Evolutionary conservation across 768 basidiomycete species (phyloP), one percentile per base, ranked within the genome.

Genomic region (Rhodotorula diobovata): DNA sequence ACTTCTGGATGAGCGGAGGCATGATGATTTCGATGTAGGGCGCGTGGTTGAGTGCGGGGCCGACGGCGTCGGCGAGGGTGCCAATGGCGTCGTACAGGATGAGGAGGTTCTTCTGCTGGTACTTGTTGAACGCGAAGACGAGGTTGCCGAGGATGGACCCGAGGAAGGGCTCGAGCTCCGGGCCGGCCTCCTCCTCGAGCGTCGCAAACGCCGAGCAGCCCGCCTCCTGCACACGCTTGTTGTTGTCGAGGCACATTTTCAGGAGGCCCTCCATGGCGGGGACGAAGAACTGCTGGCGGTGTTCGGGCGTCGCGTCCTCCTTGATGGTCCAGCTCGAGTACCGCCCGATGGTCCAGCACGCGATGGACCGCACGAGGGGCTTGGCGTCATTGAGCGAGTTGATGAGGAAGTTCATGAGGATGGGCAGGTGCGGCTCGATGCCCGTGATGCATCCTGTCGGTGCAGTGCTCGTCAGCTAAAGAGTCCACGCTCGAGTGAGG

Each of bases 21-120:
- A 99, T 95, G 74, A 99, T 82, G 72, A 97, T 93, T 53, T 96
- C 92, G 63, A 98, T 90, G 79, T 90, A 93, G 16, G 86, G 82
- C 15, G 91, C 85, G 79, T 93, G 91, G 78, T 90, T 88, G 72
- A 99, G 82, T 11, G 92, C 90, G 50, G 88, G 80, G 7, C 94
- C 94, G 55, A 99, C 96, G 9, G 94, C 93, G 78, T 99, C 96
- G 14, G 96, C 96, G 48, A 99, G 84, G 1, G 96, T 99, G 14
- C 96, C 96, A 57, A 99, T 90, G n/a, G 96, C 96, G 77, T 99
- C 96, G 79, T 98, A 98, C 43, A 99, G 83, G 70, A 98, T 99
- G 75, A 99, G 86, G 86, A 98, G 89, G 80, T 99, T 99, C 85
- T 98, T 98, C 81, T 96, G 94, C 79, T 99, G 96, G 81, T 99